Base-by-base conservation (phyloP, 1,284 basidiomycete species). In the Sporisorium reilianum region DNA sequence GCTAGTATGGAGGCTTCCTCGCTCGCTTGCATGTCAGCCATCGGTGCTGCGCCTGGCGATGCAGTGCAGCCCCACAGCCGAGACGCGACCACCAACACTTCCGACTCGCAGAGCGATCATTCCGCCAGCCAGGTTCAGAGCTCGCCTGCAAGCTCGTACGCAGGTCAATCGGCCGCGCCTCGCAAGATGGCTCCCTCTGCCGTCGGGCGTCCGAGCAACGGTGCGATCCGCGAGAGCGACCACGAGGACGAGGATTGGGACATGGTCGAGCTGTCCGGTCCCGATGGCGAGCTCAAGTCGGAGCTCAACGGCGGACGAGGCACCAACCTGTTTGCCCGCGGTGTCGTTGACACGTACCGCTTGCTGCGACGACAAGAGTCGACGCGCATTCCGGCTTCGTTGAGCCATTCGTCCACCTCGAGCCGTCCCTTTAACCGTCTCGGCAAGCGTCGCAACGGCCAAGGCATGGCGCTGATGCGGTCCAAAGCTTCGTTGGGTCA, bases 311-410 rank as follows among this genome's bases (percentile, higher is more conserved):
- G 84, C 14, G 82, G 84, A 16, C 73, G 75, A 22, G 84, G 79
- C 28, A 67, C 79, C 28, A 85, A 83, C 25, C 81, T 85, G 7
- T 85, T 82, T 56, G 68, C 83, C 0, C 76, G 82, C 10, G 84
- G 84, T 10, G 78, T 85, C 23, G 81, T 83, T 5, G 84, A 85
- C 64, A 79, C 80, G 18, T 81, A 81, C 50, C 70, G 80, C 7
- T 55, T 81, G 62, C 48, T 85, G 67, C 40, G 92, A 91, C 77
- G 90, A 88, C 65, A 80, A 42, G 79, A 80, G 44, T 74, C 79
- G 6, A 49, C 60, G 18, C 65, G 76, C 46, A 59, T 72, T 18
- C 60, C 70, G 9, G 23, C 61, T 2, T 77, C 77, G 28, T 42
- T 64, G 5, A 77, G 74, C 41, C 61, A 63, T 3, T 68, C 70